A percentile compares a stretch with the other conserved stretches of the same genome.
phyloP scores from a whole-genome alignment of 345 rosid genomes.

The Atalantia buxifolia region DNA sequence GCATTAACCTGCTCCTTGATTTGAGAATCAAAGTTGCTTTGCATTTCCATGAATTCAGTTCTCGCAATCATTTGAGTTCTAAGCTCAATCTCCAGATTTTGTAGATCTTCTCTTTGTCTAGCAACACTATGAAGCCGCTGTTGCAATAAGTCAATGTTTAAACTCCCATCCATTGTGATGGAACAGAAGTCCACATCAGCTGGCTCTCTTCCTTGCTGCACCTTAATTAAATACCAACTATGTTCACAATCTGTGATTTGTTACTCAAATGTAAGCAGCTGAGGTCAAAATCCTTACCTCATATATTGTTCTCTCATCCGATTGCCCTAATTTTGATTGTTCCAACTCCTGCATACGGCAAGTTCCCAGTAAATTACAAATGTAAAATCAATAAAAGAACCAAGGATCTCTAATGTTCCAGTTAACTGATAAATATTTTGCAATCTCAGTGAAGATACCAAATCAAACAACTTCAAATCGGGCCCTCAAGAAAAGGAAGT shows the following conservation, averaged over 20 bases:
- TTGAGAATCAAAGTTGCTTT: conserved; percentile 52
- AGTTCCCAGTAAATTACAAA: background rate
- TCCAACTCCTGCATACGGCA: conserved; percentile 51
- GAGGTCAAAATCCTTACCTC: conserved; percentile 52
- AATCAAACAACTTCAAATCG: background rate
- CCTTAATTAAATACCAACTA: conserved; percentile 37
- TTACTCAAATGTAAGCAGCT: background rate
- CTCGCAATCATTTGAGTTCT: conserved; percentile 70
- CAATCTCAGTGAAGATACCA: background rate
- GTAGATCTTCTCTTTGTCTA: conserved; percentile 71
- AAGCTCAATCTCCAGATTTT: conserved; percentile 71
- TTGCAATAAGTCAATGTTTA: conserved; percentile 53
- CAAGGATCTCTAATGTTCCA: background rate
- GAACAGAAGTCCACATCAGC: conserved; percentile 63
- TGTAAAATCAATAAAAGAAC: background rate
- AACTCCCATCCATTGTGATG: conserved; percentile 46
- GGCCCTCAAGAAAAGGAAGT: background rate
- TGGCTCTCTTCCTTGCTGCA: conserved; percentile 82
- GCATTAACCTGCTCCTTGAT: conserved; percentile 63
- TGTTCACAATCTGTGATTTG: conserved; percentile 8
- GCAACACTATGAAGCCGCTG: conserved; percentile 56
- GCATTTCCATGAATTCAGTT: conserved; percentile 64
- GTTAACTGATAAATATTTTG: background rate
- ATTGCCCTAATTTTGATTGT: conserved; percentile 54
- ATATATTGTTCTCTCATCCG: conserved; percentile 76